A percentile compares a stretch with the other conserved stretches of the same genome.
These are phyloP conservation scores for Phytopythium kandeliae DNA, from an alignment of 352 stramenopile species.

Conservation along the genomic window DNA sequence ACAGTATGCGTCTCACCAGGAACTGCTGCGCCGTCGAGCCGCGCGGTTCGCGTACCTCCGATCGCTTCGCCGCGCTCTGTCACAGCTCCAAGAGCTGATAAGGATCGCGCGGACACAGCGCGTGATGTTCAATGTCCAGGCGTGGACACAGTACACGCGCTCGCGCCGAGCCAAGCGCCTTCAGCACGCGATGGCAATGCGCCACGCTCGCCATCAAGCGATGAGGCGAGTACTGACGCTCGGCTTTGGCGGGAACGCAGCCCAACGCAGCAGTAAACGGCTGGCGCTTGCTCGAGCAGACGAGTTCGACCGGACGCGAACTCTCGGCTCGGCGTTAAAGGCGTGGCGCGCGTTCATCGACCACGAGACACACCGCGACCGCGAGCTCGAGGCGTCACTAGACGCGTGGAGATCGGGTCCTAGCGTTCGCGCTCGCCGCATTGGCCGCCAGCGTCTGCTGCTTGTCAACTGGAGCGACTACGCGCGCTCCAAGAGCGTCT, in stretches of 20 bases:
- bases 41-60: constrained; percentile 22
- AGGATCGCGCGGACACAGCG: constrained; percentile 9
- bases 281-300: not conserved
- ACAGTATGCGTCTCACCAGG: constrained; percentile 10
- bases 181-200: not conserved
- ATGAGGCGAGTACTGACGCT: constrained; percentile 4
- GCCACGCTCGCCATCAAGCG: constrained; percentile 9
- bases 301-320: not conserved
- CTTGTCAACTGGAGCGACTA: constrained; percentile 19
- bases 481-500: constrained; percentile 14
- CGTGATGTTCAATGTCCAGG: constrained; percentile 10
- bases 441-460: not conserved
- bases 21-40: constrained; percentile 19
- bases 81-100: constrained; percentile 14
- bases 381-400: constrained; percentile 5
- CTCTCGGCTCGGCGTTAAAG: not conserved
- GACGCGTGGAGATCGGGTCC: constrained; percentile 5
- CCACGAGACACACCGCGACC: constrained; percentile 6
- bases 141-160: constrained; percentile 9
- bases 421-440: not conserved
- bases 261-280: not conserved
- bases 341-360: constrained; percentile 14
- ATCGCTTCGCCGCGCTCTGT: constrained; percentile 12
- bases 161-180: not conserved
- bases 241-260: constrained; percentile 6